Percentiles rank a stretch among this genome's conserved stretches.
phyloP scores from a whole-genome alignment of 1,284 basidiomycete species.

The Pseudozyma sp. region DNA sequence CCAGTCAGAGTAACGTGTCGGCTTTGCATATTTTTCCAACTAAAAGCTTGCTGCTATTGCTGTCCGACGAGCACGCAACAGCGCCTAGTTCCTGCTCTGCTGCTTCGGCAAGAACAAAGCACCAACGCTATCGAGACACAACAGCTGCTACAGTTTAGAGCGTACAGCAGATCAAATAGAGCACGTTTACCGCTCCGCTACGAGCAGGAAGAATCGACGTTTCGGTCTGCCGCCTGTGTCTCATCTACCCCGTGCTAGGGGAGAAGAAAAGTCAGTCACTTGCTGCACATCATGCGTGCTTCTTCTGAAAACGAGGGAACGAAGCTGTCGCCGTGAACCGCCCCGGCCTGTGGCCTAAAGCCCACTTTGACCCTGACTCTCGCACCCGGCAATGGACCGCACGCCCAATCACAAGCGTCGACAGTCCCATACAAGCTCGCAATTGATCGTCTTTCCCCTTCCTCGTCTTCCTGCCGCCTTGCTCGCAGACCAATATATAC shows the following conservation, averaged over 20 bases:
- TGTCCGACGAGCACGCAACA: not conserved
- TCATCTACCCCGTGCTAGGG: not conserved
- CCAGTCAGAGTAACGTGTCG: conserved; percentile 1
- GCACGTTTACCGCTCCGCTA: not conserved
- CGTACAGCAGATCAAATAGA: not conserved
- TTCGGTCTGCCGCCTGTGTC: not conserved
- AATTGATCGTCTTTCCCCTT: conserved; percentile 1
- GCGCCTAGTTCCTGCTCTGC: too few species aligned
- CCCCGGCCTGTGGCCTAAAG: too few species aligned
- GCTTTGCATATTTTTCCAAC: conserved; percentile 10
- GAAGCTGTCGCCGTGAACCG: not conserved
- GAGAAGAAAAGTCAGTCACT: not conserved
- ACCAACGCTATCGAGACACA: too few species aligned
- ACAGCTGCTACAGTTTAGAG: too few species aligned
- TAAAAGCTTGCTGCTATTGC: not conserved
- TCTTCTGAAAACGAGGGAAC: not conserved
- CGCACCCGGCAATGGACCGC: too few species aligned
- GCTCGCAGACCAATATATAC: conserved; percentile 23
- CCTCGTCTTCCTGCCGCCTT: conserved; percentile 5
- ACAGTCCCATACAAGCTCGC: too few species aligned
- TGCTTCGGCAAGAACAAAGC: too few species aligned
- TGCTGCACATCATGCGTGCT: not conserved
- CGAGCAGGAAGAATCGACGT: too few species aligned
- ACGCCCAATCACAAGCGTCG: conserved; percentile 2
- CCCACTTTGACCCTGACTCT: too few species aligned